Conservation (phyloP, 768 basidiomycete species). For the Suillus weaverae region DNA sequence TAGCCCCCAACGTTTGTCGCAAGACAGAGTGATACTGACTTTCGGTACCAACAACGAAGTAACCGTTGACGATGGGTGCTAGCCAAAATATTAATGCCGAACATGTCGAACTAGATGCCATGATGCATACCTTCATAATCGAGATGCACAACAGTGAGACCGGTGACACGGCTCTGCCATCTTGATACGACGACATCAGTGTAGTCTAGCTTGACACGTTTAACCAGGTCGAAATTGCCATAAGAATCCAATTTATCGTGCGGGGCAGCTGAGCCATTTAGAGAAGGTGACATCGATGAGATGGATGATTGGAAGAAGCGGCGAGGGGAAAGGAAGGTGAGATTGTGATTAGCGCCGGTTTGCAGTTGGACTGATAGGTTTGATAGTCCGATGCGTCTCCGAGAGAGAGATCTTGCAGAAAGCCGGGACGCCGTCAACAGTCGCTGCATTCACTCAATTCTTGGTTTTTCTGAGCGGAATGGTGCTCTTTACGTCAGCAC, state of each 20-base stretch:
- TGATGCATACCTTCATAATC: constrained; percentile 77
- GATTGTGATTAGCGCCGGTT: constrained; percentile 5
- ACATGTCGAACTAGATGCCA: constrained; percentile 4
- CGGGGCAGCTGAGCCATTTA: constrained; percentile 21
- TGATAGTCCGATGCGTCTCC: constrained; percentile 12
- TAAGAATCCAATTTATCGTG: constrained; percentile 35
- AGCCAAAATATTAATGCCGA: constrained; percentile 18
- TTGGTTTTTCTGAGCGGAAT: constrained; percentile 4
- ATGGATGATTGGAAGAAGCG: constrained; percentile 16
- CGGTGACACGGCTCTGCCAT: constrained; percentile 85
- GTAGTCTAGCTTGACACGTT: constrained; percentile 72
- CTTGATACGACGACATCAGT: constrained; percentile 81
- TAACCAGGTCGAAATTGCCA: constrained; percentile 85
- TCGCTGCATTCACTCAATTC: constrained; percentile 35
- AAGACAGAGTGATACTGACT: constrained; percentile 48
- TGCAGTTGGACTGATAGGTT: not conserved
- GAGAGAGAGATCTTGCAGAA: constrained; percentile 14
- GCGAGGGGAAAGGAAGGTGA: constrained; percentile 9
- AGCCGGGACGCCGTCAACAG: constrained; percentile 26
- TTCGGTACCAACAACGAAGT: constrained; percentile 88
- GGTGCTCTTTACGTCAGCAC: constrained; percentile 6
- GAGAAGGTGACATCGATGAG: constrained; percentile 31
- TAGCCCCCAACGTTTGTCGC: not conserved
- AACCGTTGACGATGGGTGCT: constrained; percentile 90
- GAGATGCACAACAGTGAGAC: constrained; percentile 87